Evolutionary conservation across 192 early-diverging fungal genomes (phyloP), one percentile per base, ranked within the genome.

Genomic region (Podila epigama): DNA sequence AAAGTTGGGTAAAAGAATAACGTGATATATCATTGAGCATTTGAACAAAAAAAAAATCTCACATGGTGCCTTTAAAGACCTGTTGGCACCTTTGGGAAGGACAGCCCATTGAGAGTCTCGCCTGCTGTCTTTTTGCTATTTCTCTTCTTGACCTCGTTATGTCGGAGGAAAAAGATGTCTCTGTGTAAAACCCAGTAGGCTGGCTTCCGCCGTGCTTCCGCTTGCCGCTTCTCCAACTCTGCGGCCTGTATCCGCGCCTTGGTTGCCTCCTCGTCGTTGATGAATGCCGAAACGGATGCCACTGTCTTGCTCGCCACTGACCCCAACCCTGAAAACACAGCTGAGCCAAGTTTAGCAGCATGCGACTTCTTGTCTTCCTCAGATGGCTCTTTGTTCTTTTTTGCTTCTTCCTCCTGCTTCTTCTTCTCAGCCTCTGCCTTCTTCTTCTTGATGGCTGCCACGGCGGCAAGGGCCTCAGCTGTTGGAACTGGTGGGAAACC

Each of bases 161-260:
- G 79, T 18, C 85, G 68, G 40, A 86, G 32, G 35, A 80, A 86
- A 48, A 83, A 86, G 37, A 84, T 83, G 40, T 84, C 81, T 22
- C 79, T 50, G 41, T 86, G 81, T 27, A 86, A 40, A 4, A 86
- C 68, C 68, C 82, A 86, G 55, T 79, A 79, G 4, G 68, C 58
- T 10, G 82, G 79, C 32, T 63, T 75, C 51, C 60, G 68, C 25
- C 65, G 40, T 12, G 66, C 65, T 31, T 77, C 73, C 0, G 55
- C 66, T 40, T 64, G 66, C 29, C 56, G 32, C 33, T 36, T 39
- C 59, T 77, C 73, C 50, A 59, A 39, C 40, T 77, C 73, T 27
- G 41, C 40, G 2, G 73, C 73, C 34, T 68, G 60, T 77, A 77
- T 77, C 66, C 73, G 61, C 13, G 65, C 66, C 51, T 68, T 56